These are phyloP conservation scores for Hagleromyces aurorensis DNA, from an alignment of 805 yeast species.

Conservation along the genomic window DNA sequence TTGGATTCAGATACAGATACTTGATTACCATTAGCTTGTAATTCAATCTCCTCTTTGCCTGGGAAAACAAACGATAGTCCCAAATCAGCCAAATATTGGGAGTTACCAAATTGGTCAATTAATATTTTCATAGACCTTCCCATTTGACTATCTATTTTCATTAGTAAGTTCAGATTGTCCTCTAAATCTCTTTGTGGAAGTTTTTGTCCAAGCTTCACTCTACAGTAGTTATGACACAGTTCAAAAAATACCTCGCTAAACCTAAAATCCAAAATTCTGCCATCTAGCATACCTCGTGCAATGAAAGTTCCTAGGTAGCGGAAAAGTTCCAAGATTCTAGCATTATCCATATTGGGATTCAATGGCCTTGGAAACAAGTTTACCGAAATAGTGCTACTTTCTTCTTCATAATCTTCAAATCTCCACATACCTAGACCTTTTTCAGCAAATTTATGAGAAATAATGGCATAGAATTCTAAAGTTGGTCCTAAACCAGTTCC, in stretches of 20 bases:
- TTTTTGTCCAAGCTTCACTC: conserved; percentile 9
- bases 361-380: conserved; percentile 77
- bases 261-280: conserved; percentile 77
- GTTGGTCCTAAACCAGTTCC: conserved; percentile 99
- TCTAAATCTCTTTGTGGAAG: conserved; percentile 6
- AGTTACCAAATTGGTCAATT: conserved; percentile 34
- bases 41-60: conserved; percentile 54
- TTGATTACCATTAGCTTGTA: conserved; percentile 49
- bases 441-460: conserved; percentile 65
- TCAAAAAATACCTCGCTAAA: conserved; percentile 67
- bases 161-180: conserved; percentile 33
- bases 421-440: conserved; percentile 66
- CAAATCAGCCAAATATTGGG: conserved; percentile 36
- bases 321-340: conserved; percentile 45
- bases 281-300: conserved; percentile 80
- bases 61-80: conserved; percentile 67
- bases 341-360: conserved; percentile 29
- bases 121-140: conserved; percentile 51
- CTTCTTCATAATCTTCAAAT: conserved; percentile 25
- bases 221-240: conserved; percentile 34
- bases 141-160: conserved; percentile 48
- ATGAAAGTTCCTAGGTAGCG: conserved; percentile 69
- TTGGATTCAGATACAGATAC: conserved; percentile 44
- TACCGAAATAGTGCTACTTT: conserved; percentile 34
- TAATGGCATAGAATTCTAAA: conserved; percentile 78